Percentiles rank a stretch among this genome's conserved stretches.
These are phyloP conservation scores for Alternaria rosae DNA, from an alignment of 2,329 filamentous ascomycete genomes.

Conservation along the genomic window DNA sequence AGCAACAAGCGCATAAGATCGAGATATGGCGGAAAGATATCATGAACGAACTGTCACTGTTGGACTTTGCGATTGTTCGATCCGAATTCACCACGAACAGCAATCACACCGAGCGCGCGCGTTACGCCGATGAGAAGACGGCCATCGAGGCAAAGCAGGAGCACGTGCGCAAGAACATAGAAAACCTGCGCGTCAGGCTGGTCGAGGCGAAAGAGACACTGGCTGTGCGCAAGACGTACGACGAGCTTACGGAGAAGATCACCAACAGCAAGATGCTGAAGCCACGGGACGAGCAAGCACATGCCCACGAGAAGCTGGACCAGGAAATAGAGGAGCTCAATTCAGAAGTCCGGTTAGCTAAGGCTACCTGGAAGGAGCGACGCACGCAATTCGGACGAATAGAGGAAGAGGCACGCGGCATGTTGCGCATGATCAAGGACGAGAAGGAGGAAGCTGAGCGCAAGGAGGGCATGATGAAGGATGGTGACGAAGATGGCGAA, in stretches of 20 bases:
- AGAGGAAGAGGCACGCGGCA: conserved; percentile 87
- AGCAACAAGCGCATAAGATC: conserved; percentile 63
- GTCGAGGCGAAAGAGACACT: conserved; percentile 71
- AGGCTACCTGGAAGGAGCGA: conserved; percentile 82
- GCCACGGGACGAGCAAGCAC: conserved; percentile 82
- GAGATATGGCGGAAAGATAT: conserved; percentile 82
- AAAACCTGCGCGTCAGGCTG: conserved; percentile 74
- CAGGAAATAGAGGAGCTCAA: conserved; percentile 89
- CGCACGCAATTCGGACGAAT: conserved; percentile 87
- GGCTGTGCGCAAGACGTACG: conserved; percentile 81
- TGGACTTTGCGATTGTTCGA: conserved; percentile 84
- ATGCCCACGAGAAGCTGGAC: conserved; percentile 80
- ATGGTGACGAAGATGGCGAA: conserved; percentile 51
- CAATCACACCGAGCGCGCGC: conserved; percentile 81
- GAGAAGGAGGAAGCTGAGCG: conserved; percentile 95
- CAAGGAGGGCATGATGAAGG: conserved; percentile 70
- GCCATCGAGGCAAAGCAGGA: conserved; percentile 82
- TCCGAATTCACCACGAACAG: conserved; percentile 86
- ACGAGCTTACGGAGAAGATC: conserved; percentile 87
- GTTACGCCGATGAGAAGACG: conserved; percentile 81
- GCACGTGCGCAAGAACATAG: conserved; percentile 77
- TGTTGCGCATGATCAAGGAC: conserved; percentile 85
- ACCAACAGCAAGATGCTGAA: conserved; percentile 80
- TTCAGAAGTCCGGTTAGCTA: conserved; percentile 82
- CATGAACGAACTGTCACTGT: conserved; percentile 84